Base-by-base conservation (phyloP, 2,329 filamentous ascomycete species). In the Plectosphaerella cucumerina region DNA sequence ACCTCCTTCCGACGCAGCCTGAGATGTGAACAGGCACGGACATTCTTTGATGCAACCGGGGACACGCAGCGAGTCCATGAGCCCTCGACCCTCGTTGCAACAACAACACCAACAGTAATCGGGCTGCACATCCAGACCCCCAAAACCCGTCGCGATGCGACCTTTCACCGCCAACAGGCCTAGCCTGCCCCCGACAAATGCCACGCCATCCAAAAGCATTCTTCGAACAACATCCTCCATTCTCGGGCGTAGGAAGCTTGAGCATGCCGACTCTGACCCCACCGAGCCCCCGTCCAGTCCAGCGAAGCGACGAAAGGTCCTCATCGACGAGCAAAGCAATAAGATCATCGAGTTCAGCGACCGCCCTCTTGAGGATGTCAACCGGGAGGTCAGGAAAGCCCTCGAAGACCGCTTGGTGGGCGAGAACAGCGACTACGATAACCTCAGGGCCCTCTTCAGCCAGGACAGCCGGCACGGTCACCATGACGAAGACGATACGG, bases 381-480 rank as follows among this genome's bases (percentile, higher is more conserved):
- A 82, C 61, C 62, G 72, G 21, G 75, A 81, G 58, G 78, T 84
- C 44, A 70, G 71, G 52, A 73, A 72, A 45, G 78, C 81, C 8
- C 69, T 86, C 11, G 80, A 84, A 54, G 74, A 73, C 41, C 81
- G 85, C 61, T 67, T 73, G 26, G 72, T 71, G 46, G 80, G 81
- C 22, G 77, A 82, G 50, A 80, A 82, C 53, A 78, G 82, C 54
- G 79, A 77, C 34, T 85, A 85, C 64, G 77, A 84, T 56, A 73
- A 71, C n/a, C 66, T 86, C 46, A 85, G 84, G 61, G 76, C 82
- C 47, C 68, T 81, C 5, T 83, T 86, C 50, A 68, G 71, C 49
- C 75, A 75, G 54, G 77, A 79, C 53, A 72, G 70, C 51, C 71
- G 70, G 55, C 63, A 66, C 9, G 69, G 73, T 43, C 60, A 67